phyloP scores from a whole-genome alignment of 176 grass and related monocot species.

The Triticum aestivum region DNA sequence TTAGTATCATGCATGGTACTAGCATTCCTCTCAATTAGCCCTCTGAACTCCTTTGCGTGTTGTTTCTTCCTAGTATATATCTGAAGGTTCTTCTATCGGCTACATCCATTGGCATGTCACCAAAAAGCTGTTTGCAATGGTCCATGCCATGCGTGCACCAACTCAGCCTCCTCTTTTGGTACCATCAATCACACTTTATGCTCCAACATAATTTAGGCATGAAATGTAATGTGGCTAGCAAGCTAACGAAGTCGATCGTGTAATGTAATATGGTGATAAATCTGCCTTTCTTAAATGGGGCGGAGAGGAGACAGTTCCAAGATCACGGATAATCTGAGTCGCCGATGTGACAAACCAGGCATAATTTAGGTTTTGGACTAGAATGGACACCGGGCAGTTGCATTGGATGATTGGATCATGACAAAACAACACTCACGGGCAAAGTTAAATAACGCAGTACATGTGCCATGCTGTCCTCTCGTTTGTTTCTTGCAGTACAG shows the following conservation, averaged over 20 bases:
- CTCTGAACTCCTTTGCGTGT: background rate
- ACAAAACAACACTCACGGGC: slow-evolving; percentile 11
- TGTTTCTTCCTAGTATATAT: slow-evolving; percentile 18
- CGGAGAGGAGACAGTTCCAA: background rate
- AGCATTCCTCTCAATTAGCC: background rate
- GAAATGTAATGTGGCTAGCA: slow-evolving; percentile 17
- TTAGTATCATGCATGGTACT: background rate
- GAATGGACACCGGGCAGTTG: background rate
- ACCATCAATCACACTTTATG: background rate
- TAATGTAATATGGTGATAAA: slow-evolving; percentile 8
- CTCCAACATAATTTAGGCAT: slow-evolving; percentile 6
- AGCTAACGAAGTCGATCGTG: background rate
- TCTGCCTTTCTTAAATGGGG: background rate
- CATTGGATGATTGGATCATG: too few relatives aligned
- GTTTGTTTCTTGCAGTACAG: too few relatives aligned
- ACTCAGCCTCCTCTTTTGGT: slow-evolving; percentile 1
- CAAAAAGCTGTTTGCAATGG: slow-evolving; percentile 8
- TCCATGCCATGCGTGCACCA: too few relatives aligned
- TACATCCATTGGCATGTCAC: slow-evolving; percentile 14
- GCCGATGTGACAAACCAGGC: slow-evolving; percentile 18
- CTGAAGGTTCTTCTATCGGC: slow-evolving; percentile 15
- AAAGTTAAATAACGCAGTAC: background rate
- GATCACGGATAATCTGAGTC: slow-evolving; percentile 12
- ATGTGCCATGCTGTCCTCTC: too few relatives aligned
- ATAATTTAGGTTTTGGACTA: background rate